These are phyloP conservation scores for Irpex sp. DNA, from an alignment of 1,284 basidiomycete species.

Conservation along the genomic window DNA sequence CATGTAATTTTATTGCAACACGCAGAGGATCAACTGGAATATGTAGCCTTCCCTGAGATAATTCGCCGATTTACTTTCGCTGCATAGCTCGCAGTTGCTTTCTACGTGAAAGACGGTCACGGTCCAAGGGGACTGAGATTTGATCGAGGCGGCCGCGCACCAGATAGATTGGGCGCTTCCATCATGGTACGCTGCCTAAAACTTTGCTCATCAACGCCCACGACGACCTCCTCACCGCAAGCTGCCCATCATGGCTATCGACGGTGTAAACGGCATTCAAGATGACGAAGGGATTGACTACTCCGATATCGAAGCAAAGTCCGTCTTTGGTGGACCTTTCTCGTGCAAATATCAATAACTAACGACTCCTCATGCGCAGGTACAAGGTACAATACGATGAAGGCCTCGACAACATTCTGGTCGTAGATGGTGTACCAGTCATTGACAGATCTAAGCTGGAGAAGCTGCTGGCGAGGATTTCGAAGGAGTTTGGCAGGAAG, in stretches of 20 bases:
- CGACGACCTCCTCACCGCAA: constrained; percentile 6
- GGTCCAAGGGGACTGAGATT: not conserved
- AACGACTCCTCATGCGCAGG: constrained; percentile 37
- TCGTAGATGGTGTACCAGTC: constrained; percentile 84
- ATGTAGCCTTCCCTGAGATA: too few species aligned
- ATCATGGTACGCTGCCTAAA: constrained; percentile 3
- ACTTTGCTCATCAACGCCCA: constrained; percentile 11
- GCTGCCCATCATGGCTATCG: constrained; percentile 25
- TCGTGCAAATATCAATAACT: not conserved
- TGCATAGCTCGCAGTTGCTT: not conserved
- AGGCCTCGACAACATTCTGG: constrained; percentile 82
- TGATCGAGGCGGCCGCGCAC: not conserved
- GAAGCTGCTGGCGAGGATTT: constrained; percentile 74
- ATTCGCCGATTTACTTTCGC: not conserved
- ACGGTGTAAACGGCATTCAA: constrained; percentile 26
- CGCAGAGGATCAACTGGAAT: too few species aligned
- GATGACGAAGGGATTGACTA: constrained; percentile 74
- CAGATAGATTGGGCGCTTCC: constrained; percentile 1
- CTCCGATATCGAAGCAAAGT: constrained; percentile 94
- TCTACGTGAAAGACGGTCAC: not conserved
- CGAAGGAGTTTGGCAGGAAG: constrained; percentile 79
- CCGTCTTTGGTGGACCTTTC: constrained; percentile 17
- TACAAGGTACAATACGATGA: constrained; percentile 80
- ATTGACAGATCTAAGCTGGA: constrained; percentile 83
- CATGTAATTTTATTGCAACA: too few species aligned